Percentiles rank a stretch among this genome's conserved stretches.
Evolutionary conservation across 192 early-diverging fungal species (phyloP).

Genomic region (Geranomyces variabilis): DNA sequence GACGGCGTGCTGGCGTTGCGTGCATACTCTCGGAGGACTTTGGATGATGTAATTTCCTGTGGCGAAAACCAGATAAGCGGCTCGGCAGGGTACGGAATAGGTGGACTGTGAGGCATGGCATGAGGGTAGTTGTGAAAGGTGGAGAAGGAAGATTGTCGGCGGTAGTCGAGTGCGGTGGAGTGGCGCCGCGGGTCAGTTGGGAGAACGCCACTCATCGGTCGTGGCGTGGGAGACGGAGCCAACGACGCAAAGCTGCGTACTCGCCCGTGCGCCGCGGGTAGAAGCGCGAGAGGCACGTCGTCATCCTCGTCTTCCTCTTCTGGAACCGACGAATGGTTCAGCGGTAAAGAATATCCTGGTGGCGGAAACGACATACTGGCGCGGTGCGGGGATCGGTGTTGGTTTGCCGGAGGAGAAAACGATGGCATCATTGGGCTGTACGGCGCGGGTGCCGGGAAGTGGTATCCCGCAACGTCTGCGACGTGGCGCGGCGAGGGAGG

Average conservation of each 20-base stretch:
- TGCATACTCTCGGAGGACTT: background rate
- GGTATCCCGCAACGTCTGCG: background rate
- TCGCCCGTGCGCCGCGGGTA: background rate
- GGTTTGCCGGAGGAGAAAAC: background rate
- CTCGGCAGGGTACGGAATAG: background rate
- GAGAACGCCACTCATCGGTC: background rate
- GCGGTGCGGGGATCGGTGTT: background rate
- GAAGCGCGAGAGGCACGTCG: background rate
- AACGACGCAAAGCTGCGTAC: too few relatives aligned
- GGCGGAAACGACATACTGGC: constrained; percentile 5
- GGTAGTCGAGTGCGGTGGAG: background rate
- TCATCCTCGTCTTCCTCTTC: constrained; percentile 12
- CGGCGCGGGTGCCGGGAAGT: background rate
- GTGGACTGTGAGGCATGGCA: background rate
- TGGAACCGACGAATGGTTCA: background rate
- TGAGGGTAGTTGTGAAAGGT: background rate
- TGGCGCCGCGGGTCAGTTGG: background rate
- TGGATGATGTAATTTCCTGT: background rate
- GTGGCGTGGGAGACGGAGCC: background rate
- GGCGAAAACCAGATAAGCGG: background rate
- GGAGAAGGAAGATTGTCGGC: background rate
- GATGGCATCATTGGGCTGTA: background rate
- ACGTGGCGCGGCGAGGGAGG: constrained; percentile 5
- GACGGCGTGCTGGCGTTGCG: background rate
- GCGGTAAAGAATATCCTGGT: background rate